Conservation (phyloP, 106 monocot species). For the Acorus gramineus region DNA sequence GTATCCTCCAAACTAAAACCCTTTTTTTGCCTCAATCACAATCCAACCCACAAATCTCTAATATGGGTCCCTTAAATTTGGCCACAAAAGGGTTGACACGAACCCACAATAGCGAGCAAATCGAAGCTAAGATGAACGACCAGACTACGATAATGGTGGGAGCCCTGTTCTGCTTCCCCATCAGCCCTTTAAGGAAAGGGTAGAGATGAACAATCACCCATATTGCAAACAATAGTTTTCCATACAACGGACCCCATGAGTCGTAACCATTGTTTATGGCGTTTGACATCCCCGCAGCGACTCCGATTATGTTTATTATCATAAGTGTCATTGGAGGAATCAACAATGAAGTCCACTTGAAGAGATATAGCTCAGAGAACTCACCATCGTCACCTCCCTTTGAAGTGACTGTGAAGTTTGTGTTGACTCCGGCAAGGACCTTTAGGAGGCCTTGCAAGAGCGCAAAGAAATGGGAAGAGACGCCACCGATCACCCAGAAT, state of each 20-base stretch:
- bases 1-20: background rate
- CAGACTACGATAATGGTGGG: conserved; percentile 49
- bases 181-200: conserved; percentile 42
- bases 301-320: conserved; percentile 32
- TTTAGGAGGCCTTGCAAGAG: conserved; percentile 45
- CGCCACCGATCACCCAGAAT: conserved; percentile 54
- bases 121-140: conserved; percentile 33
- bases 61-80: conserved; percentile 26
- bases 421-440: conserved; percentile 37
- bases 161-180: conserved; percentile 35
- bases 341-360: conserved; percentile 48
- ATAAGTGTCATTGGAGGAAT: conserved; percentile 36
- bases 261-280: conserved; percentile 51
- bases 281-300: conserved; percentile 37
- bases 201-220: conserved; percentile 54
- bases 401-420: conserved; percentile 39
- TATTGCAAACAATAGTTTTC: conserved; percentile 47
- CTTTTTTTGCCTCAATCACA: conserved; percentile 12
- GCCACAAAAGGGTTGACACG: conserved; percentile 32
- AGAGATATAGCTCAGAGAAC: conserved; percentile 29
- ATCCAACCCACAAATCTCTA: conserved; percentile 47
- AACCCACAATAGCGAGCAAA: conserved; percentile 39
- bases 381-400: conserved; percentile 35
- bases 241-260: conserved; percentile 51
- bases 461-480: conserved; percentile 43